Percentiles rank a stretch among this genome's conserved stretches.
Evolutionary conservation across 179 eudicot species (phyloP).

Genomic region (Beta lomatogona): DNA sequence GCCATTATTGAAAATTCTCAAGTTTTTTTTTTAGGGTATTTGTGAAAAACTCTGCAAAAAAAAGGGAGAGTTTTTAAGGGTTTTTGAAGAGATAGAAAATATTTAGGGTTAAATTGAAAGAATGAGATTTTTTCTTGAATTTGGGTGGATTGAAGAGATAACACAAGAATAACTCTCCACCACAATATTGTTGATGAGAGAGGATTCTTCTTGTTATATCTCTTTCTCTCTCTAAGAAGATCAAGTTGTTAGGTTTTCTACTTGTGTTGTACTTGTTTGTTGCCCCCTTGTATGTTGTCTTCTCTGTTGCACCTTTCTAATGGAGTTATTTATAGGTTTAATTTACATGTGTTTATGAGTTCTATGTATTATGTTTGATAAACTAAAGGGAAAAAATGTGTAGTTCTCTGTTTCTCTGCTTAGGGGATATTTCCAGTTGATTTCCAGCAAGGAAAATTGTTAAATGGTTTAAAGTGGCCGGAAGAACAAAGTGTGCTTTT

Average conservation of each 20-base stretch:
- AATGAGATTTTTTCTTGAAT: not conserved
- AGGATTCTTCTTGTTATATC: too few relatives aligned
- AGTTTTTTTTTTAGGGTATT: not conserved
- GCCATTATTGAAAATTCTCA: conserved; percentile 48
- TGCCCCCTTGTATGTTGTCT: not conserved
- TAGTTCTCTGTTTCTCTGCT: not conserved
- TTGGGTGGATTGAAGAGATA: conserved; percentile 32
- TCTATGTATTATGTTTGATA: not conserved
- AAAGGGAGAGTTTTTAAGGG: not conserved
- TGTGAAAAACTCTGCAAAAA: not conserved
- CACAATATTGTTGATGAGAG: conserved; percentile 26
- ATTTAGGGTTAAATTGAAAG: not conserved
- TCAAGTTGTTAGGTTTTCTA: too few relatives aligned
- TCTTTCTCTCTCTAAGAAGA: too few relatives aligned
- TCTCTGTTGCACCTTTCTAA: not conserved
- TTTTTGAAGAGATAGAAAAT: not conserved
- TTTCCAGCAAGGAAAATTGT: not conserved
- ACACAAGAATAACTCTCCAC: conserved; percentile 34
- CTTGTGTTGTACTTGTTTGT: not conserved
- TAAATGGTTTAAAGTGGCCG: not conserved
- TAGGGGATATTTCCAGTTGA: conserved; percentile 7
- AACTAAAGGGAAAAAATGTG: not conserved
- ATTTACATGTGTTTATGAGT: not conserved
- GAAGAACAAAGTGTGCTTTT: not conserved
- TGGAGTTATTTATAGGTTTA: conserved; percentile 4